These are phyloP conservation scores for Dendrostoma leiphaemia DNA, from an alignment of 2,329 filamentous ascomycete species.

Conservation along the genomic window DNA sequence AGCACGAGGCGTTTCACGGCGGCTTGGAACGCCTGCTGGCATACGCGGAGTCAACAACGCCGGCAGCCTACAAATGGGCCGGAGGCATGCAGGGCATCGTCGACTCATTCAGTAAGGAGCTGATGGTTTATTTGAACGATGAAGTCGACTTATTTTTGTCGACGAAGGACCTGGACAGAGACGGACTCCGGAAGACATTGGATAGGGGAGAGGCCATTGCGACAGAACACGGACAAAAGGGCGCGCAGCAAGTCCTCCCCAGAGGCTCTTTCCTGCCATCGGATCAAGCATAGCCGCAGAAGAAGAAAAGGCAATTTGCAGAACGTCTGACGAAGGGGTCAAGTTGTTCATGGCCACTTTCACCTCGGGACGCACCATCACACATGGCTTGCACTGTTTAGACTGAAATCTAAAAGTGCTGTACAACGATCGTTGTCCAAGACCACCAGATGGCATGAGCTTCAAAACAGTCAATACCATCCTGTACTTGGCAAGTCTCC, in stretches of 20 bases:
- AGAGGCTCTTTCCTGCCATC: not conserved
- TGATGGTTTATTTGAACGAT: constrained; percentile 27
- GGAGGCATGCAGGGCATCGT: constrained; percentile 26
- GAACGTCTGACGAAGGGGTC: not conserved
- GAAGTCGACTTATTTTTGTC: constrained; percentile 28
- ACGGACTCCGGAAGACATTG: constrained; percentile 19
- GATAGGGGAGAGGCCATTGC: constrained; percentile 19
- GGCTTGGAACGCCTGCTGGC: constrained; percentile 26
- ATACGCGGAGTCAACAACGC: constrained; percentile 25
- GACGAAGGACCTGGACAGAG: constrained; percentile 22
- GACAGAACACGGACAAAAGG: no score
- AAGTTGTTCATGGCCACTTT: constrained; percentile 2
- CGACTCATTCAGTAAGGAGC: constrained; percentile 22
- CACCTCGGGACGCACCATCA: not conserved
- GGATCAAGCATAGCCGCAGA: not conserved
- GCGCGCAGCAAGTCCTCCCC: not conserved
- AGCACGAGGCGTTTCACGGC: constrained; percentile 32
- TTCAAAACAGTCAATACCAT: not conserved
- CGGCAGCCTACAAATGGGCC: constrained; percentile 24
- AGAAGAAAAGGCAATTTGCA: not conserved
- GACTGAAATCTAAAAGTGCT: not conserved
- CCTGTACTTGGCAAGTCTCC: not conserved
- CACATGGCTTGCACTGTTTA: not conserved
- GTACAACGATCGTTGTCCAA: no score
- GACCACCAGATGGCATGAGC: not conserved